phyloP scores from a whole-genome alignment of 306 rosid species.

The Styphnolobium japonicum region DNA sequence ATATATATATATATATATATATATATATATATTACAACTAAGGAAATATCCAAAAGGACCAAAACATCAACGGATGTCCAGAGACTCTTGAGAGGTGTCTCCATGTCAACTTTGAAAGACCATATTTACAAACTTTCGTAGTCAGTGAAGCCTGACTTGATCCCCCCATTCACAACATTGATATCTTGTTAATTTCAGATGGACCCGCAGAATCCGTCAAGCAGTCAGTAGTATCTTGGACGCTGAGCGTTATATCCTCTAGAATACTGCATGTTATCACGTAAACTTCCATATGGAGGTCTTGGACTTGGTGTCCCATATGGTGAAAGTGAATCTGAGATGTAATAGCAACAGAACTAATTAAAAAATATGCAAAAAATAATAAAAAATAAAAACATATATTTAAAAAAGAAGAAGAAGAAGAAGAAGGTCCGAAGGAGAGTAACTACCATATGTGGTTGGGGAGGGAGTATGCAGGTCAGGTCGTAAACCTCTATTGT shows the following conservation, averaged over 20 bases:
- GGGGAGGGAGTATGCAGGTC: background rate
- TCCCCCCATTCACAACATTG: background rate
- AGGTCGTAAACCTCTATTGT: slow-evolving; percentile 5
- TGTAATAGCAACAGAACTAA: slow-evolving; percentile 21
- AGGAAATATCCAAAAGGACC: background rate
- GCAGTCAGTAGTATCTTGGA: slow-evolving; percentile 31
- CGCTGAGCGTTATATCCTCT: slow-evolving; percentile 21
- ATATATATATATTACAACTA: too few species aligned
- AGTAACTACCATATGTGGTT: slow-evolving; percentile 24
- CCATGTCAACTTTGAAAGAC: background rate
- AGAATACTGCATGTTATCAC: slow-evolving; percentile 21
- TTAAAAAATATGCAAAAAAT: background rate
- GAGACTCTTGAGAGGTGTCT: background rate
- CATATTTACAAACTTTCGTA: background rate
- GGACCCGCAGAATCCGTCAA: background rate
- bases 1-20: background rate
- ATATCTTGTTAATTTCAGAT: background rate
- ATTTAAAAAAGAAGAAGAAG: background rate
- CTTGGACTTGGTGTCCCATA: slow-evolving; percentile 29
- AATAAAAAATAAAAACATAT: background rate
- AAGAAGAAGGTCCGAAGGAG: background rate
- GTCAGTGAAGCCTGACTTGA: background rate
- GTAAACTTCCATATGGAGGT: slow-evolving; percentile 30
- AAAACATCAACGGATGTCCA: background rate
- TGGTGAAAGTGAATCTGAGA: slow-evolving; percentile 44